These are phyloP conservation scores for Pseudogymnoascus pannorum DNA, from an alignment of 2,329 filamentous ascomycete genomes.

Conservation along the genomic window DNA sequence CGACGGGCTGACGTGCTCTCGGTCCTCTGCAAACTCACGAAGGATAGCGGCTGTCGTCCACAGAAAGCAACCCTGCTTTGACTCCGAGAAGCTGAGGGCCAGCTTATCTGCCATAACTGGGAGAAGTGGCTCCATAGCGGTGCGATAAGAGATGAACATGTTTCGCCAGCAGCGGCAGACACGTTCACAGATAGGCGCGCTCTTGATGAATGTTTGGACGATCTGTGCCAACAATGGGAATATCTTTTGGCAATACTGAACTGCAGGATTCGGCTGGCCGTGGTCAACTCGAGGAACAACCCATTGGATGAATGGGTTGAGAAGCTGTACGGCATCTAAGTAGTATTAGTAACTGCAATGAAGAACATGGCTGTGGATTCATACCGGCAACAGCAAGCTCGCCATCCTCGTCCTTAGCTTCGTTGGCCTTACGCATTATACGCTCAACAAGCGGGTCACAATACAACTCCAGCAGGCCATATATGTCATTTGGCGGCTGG, in stretches of 20 bases:
- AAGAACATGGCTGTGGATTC: slow-evolving; percentile 19
- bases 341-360: slow-evolving; percentile 13
- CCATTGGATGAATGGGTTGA: slow-evolving; percentile 81
- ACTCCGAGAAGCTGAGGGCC: slow-evolving; percentile 74
- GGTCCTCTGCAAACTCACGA: slow-evolving; percentile 87
- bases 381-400: slow-evolving; percentile 80
- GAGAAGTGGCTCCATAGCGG: slow-evolving; percentile 76
- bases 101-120: slow-evolving; percentile 83
- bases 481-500: slow-evolving; percentile 72
- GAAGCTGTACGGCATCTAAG: slow-evolving; percentile 77
- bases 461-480: slow-evolving; percentile 81
- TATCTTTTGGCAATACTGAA: slow-evolving; percentile 93
- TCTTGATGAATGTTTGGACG: slow-evolving; percentile 78
- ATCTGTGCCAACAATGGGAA: slow-evolving; percentile 83
- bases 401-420: slow-evolving; percentile 71
- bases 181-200: slow-evolving; percentile 83
- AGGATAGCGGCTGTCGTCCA: slow-evolving; percentile 96
- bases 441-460: slow-evolving; percentile 83
- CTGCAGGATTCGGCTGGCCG: slow-evolving; percentile 74
- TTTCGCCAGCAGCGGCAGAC: slow-evolving; percentile 94
- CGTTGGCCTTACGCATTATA: slow-evolving; percentile 79
- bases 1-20: slow-evolving; percentile 72
- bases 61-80: slow-evolving; percentile 92
- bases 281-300: slow-evolving; percentile 67
- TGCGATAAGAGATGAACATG: slow-evolving; percentile 94